These are phyloP conservation scores for Backusella morwellensis DNA, from an alignment of 192 early-diverging fungal genomes.

Conservation along the genomic window DNA sequence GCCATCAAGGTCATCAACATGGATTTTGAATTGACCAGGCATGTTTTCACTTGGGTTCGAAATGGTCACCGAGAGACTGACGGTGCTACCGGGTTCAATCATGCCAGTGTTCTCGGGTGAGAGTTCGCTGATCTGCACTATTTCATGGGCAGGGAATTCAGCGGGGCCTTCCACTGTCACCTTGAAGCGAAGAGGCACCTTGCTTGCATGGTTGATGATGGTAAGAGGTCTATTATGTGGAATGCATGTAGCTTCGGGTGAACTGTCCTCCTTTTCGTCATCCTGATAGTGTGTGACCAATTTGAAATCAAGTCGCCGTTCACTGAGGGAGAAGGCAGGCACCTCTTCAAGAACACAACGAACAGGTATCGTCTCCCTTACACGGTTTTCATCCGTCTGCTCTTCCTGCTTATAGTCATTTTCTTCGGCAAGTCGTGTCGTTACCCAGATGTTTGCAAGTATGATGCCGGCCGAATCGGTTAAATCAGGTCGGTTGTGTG, in stretches of 20 bases:
- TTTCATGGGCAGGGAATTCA: conserved; percentile 62
- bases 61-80: conserved; percentile 58
- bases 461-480: conserved; percentile 61
- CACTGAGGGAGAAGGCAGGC: conserved; percentile 65
- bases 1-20: conserved; percentile 68
- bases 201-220: conserved; percentile 64
- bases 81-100: conserved; percentile 57
- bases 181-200: conserved; percentile 64
- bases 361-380: conserved; percentile 66
- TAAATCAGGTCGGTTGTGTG: conserved; percentile 50
- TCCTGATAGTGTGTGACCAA: conserved; percentile 48
- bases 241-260: conserved; percentile 14
- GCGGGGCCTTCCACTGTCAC: conserved; percentile 72
- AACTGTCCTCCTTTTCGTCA: conserved; percentile 10
- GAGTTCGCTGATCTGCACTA: conserved; percentile 60
- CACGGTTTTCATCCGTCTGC: conserved; percentile 23
- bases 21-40: conserved; percentile 76
- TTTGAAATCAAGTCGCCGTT: conserved; percentile 69
- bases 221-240: conserved; percentile 39
- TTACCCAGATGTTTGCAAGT: conserved; percentile 69
- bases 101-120: conserved; percentile 54
- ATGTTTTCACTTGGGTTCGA: conserved; percentile 62
- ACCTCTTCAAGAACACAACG: conserved; percentile 64
- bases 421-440: conserved; percentile 46
- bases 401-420: conserved; percentile 25